These are phyloP conservation scores for Pinus taeda DNA, from an alignment of 75 land plant genomes.

Conservation along the genomic window DNA sequence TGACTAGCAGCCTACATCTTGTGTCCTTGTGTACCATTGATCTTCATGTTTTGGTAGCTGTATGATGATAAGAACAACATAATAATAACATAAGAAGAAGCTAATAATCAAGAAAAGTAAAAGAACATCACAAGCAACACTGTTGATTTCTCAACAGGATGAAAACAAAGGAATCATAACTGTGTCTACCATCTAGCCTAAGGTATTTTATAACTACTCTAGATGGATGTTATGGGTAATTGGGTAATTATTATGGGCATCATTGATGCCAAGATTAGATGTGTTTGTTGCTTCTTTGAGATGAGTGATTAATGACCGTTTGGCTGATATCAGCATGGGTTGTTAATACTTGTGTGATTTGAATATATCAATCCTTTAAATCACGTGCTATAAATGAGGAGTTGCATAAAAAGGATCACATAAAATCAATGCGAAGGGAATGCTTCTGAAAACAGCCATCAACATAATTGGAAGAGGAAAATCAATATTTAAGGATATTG, in stretches of 20 bases:
- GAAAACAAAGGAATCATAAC: too few species aligned
- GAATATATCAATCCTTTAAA: not conserved
- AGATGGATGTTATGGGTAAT: not conserved
- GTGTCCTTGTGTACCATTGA: too few species aligned
- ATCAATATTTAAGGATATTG: not conserved
- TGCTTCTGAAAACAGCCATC: not conserved
- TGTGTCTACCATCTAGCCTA: too few species aligned
- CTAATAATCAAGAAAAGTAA: too few species aligned
- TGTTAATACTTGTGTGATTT: not conserved
- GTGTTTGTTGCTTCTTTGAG: not conserved
- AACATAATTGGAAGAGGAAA: not conserved
- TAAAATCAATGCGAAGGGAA: not conserved
- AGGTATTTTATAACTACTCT: too few species aligned
- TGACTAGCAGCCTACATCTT: too few species aligned
- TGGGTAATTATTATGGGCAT: not conserved
- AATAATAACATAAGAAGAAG: too few species aligned
- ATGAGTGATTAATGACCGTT: not conserved
- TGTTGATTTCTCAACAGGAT: too few species aligned
- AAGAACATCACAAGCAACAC: too few species aligned
- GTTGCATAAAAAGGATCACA: not conserved
- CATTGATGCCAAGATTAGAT: not conserved
- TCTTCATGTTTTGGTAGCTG: too few species aligned
- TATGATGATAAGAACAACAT: too few species aligned
- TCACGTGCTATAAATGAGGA: not conserved
- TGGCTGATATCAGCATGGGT: not conserved